Base-by-base conservation (phyloP, 1,284 basidiomycete genomes). In the Cronartium quercuum region DNA sequence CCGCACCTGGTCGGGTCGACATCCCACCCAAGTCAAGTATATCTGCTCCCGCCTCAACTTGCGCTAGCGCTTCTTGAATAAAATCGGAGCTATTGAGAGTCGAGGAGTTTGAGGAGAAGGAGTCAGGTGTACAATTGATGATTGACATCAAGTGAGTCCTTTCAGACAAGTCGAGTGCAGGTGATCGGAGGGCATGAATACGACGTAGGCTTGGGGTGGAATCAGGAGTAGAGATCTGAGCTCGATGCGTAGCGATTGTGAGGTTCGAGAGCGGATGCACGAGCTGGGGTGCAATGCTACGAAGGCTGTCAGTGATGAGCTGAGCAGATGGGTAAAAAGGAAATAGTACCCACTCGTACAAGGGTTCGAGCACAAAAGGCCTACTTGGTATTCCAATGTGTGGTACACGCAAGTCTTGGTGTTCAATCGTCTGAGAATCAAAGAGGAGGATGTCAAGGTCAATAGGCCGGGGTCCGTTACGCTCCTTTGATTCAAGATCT, bases 1-100 rank as follows among this genome's bases (percentile, higher is more conserved):
- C 84, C 0, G 92, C 90, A 0, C 86, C 86, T 0, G 94, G 94
- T 12, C 92, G 87, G 0, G 94, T 96, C 0, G 92, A 95, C 84
- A 94, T 93, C 0, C 96, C 96, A 0, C 96, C 95, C 12, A 98
- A 86, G 81, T 98, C 95, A 75, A 98, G 84, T 68, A 98, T 90
- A 76, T 88, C 86, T 0, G 90, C 89, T 0, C 89, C 89, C 0
- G 83, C 82, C 0, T 81, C 77, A 2, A 88, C 18, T 38, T 73
- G 70, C 47, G 57, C 24, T 1, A 73, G 29, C 18, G 63, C 24
- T 13, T 58, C 35, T 21, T 55, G 34, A 21, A 73, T 63, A 12
- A 38, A 62, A 60, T 73, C 63, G 29, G 44, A 29, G 7, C 34
- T 3, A 13, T 29, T 2, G 77, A 86, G 84, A 79, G 91, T 84